Evolutionary conservation across 148 eudicot genomes (phyloP).

Genomic region (Pouteria glomerata): DNA sequence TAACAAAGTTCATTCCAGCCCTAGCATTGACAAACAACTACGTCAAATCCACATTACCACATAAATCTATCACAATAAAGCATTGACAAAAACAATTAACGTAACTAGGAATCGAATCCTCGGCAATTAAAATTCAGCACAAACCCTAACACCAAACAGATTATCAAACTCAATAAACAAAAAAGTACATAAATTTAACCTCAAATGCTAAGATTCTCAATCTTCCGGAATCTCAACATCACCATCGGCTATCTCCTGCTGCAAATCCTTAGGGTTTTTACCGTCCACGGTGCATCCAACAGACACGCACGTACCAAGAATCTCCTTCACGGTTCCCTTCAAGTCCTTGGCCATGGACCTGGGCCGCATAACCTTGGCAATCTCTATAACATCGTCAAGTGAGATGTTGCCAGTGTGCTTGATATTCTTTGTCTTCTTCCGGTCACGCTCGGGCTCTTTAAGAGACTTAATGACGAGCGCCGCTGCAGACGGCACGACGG

Average conservation of each 20-base stretch:
- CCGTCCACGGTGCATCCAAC: slow-evolving; percentile 21
- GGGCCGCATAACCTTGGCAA: slow-evolving; percentile 10
- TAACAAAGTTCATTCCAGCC: neutral
- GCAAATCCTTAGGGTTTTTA: slow-evolving; percentile 20
- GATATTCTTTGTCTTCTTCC: slow-evolving; percentile 14
- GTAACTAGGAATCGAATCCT: neutral
- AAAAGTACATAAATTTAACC: neutral
- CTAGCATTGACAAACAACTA: neutral
- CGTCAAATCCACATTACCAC: neutral
- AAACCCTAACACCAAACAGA: neutral
- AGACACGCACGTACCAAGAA: slow-evolving; percentile 16
- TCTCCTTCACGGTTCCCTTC: slow-evolving; percentile 17
- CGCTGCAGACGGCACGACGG: slow-evolving; percentile 20
- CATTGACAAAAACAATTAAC: neutral
- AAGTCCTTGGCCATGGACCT: slow-evolving; percentile 20
- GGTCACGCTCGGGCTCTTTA: slow-evolving; percentile 19
- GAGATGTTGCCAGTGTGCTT: slow-evolving; percentile 15
- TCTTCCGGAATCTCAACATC: slow-evolving; percentile 19
- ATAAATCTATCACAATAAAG: neutral
- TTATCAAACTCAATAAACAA: neutral
- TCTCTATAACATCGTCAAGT: slow-evolving; percentile 20
- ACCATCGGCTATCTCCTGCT: slow-evolving; percentile 16
- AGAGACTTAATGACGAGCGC: slow-evolving; percentile 17
- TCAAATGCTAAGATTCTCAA: neutral
- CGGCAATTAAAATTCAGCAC: neutral